These are phyloP conservation scores for Aspergillus sp. DNA, from an alignment of 2,329 filamentous ascomycete species.

Conservation along the genomic window DNA sequence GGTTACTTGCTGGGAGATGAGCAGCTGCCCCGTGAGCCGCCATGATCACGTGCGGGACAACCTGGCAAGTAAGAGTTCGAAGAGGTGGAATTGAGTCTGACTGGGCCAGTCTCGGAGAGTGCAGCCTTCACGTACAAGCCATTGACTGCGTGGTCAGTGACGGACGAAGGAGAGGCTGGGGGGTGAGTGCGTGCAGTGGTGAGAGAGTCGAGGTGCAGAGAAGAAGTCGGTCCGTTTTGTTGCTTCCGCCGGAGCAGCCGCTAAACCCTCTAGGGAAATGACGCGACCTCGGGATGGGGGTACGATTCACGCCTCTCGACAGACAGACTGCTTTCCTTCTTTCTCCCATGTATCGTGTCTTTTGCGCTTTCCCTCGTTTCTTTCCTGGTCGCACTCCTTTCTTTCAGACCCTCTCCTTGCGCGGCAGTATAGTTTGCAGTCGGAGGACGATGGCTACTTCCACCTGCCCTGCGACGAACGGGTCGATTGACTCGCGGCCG, in stretches of 20 bases:
- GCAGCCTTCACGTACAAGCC: neutral
- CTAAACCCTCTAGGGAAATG: constrained; percentile 8
- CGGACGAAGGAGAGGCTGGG: neutral
- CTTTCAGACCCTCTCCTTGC: constrained; percentile 2
- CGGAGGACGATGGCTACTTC: constrained; percentile 15
- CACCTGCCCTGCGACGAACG: constrained; percentile 7
- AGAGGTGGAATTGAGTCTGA: neutral
- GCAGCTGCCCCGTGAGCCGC: constrained; percentile 19
- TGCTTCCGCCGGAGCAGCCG: constrained; percentile 1
- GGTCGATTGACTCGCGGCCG: constrained; percentile 34
- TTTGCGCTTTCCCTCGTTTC: neutral
- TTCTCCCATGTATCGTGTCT: constrained; percentile 1
- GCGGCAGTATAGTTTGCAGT: constrained; percentile 2
- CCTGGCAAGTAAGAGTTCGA: constrained; percentile 1
- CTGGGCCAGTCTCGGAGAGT: constrained; percentile 3
- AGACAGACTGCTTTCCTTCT: neutral
- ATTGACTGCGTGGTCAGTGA: neutral
- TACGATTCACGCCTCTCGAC: neutral
- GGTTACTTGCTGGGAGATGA: constrained; percentile 23
- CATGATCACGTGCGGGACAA: constrained; percentile 17
- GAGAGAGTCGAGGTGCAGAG: neutral
- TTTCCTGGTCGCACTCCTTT: neutral
- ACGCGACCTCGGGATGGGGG: neutral
- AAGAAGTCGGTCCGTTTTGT: neutral
- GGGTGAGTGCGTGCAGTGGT: no score